phyloP scores from a whole-genome alignment of 768 basidiomycete genomes.

The Mycena vulgaris region DNA sequence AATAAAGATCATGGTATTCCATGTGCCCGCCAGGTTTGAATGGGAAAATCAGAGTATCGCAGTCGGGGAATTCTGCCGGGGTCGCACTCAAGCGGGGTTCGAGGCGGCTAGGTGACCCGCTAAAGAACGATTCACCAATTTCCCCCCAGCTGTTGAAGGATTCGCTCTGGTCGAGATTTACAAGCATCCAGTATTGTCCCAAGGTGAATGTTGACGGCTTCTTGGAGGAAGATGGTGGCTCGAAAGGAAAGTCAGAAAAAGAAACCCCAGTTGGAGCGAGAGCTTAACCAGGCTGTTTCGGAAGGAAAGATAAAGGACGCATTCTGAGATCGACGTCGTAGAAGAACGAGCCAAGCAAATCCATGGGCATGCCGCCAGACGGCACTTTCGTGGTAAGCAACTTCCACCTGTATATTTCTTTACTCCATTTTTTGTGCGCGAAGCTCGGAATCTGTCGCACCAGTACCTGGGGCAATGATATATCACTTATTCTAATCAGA shows the following conservation, averaged over 20 bases:
- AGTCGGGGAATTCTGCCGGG: conserved; percentile 4
- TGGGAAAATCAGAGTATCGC: neutral
- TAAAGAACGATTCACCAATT: conserved; percentile 17
- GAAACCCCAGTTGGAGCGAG: conserved; percentile 43
- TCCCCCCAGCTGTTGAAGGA: conserved; percentile 18
- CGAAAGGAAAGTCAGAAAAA: too few species aligned
- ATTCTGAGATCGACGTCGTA: conserved; percentile 55
- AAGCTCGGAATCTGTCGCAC: conserved; percentile 58
- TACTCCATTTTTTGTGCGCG: conserved; percentile 9
- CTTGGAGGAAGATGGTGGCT: too few species aligned
- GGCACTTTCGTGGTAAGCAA: conserved; percentile 60
- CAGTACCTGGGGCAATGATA: too few species aligned
- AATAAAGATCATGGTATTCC: neutral
- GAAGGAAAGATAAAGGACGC: conserved; percentile 55
- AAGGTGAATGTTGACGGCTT: too few species aligned
- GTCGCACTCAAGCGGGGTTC: neutral
- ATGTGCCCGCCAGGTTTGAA: neutral
- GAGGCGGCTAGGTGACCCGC: neutral
- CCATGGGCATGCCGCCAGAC: conserved; percentile 62
- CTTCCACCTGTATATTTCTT: neutral
- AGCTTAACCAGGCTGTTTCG: conserved; percentile 48
- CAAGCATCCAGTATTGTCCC: conserved; percentile 26
- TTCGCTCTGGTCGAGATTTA: conserved; percentile 30
- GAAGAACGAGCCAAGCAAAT: conserved; percentile 54
- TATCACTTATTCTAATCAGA: too few species aligned